Base-by-base conservation (phyloP, 805 yeast genomes). In the Saccharomycopsis sp. region DNA sequence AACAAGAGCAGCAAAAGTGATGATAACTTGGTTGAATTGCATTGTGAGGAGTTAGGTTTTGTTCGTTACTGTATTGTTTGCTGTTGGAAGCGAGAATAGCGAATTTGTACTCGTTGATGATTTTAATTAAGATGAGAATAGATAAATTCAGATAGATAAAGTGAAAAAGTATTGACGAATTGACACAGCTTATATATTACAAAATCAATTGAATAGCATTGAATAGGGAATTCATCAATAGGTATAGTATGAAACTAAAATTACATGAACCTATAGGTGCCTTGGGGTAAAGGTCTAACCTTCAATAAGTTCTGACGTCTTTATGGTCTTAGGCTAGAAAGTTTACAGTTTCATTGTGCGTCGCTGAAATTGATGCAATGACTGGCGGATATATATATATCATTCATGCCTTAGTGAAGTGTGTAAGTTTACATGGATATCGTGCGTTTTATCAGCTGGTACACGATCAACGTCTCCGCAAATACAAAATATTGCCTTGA, bases 21-120 rank as follows among this genome's bases (percentile, higher is more conserved):
- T 9, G 5, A 61, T 18, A 56, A 52, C 54, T 40, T 62, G 56
- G 21, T 60, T 37, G 60, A 59, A 61, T 58, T 62, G 62, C 64
- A 62, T 62, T 62, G 34, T 62, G 24, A 52, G 41, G 21, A 20
- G 16, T 29, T 29, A 12, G 37, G 5, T 5, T 7, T 29, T 24
- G 34, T 51, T 14, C n/a, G 14, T 37, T 37, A 37, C n/a, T 44
- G 50, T 8, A 44, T 5, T 29, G 37, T 5, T 29, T 29, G 37
- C 37, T 29, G 37, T 29, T n/a, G n/a, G 37, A 29, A 29, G 37
- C 9, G 37, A 29, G 12, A 7, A 12, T 29, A 29, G 5, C 12
- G 37, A 7, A 12, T 29, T 29, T n/a, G n/a, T n/a, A n/a, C n/a
- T n/a, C n/a, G n/a, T 29, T 29, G 37, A 29, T 29, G 37, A 29